These are phyloP conservation scores for Fusarium chaquense DNA, from an alignment of 2,329 filamentous ascomycete species.

Conservation along the genomic window DNA sequence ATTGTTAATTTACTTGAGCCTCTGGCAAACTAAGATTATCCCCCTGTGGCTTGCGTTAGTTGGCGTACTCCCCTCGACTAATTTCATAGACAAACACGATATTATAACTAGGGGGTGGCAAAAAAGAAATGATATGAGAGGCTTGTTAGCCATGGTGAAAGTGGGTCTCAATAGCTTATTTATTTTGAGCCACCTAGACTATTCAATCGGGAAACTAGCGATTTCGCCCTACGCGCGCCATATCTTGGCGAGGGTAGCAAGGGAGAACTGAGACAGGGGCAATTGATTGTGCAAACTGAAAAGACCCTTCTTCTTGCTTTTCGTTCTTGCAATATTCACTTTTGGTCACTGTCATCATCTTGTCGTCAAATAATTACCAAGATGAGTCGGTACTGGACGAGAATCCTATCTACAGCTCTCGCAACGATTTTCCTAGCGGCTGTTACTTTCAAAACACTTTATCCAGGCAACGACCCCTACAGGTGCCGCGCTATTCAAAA, in stretches of 20 bases:
- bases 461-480: conserved; percentile 58
- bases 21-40: no score
- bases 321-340: not conserved
- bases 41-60: no score
- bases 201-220: no score
- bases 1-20: no score
- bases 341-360: no score
- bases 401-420: not conserved
- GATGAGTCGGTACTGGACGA: not conserved
- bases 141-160: no score
- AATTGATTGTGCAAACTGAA: not conserved
- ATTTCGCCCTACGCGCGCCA: not conserved
- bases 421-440: not conserved
- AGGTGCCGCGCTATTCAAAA: conserved; percentile 65
- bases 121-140: no score
- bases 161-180: no score
- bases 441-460: conserved; percentile 7
- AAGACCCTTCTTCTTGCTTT: not conserved
- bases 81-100: no score
- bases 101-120: no score
- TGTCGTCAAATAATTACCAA: not conserved
- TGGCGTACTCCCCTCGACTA: no score
- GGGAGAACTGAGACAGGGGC: not conserved
- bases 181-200: no score
- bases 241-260: not conserved